A percentile compares a stretch with the other conserved stretches of the same genome.
phyloP scores from a whole-genome alignment of 345 rosid species.

The Dipteronia sinensis region DNA sequence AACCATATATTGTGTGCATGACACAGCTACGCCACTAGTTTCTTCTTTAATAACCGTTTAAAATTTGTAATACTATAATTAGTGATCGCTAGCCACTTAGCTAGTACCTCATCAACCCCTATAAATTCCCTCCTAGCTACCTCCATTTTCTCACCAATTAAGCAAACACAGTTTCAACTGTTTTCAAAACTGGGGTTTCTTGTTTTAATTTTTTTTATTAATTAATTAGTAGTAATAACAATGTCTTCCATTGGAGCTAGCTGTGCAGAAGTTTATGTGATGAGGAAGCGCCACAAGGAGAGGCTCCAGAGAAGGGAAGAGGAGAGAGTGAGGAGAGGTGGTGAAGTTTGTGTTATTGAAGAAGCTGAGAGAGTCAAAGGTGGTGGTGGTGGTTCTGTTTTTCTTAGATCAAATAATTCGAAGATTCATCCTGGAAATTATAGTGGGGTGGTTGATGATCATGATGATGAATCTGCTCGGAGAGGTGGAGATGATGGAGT shows the following conservation, averaged over 20 bases:
- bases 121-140: neutral
- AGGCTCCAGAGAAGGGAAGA: slow-evolving; percentile 28
- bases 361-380: slow-evolving; percentile 8
- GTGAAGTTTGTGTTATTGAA: neutral
- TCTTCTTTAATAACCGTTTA: neutral
- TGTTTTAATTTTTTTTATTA: no score
- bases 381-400: neutral
- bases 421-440: neutral
- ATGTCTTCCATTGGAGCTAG: slow-evolving; percentile 42
- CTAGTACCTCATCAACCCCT: neutral
- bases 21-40: neutral
- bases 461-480: neutral
- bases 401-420: neutral
- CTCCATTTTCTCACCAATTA: neutral
- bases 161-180: neutral
- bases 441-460: neutral
- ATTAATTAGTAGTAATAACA: neutral
- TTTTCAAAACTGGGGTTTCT: no score
- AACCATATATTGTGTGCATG: neutral
- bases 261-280: slow-evolving; percentile 36
- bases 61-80: neutral
- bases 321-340: neutral
- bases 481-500: neutral
- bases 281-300: slow-evolving; percentile 38
- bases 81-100: neutral